A percentile compares a stretch with the other conserved stretches of the same genome.
Conservation (phyloP, 2,329 filamentous ascomycete species). For the Thermochaetoides dissita region DNA sequence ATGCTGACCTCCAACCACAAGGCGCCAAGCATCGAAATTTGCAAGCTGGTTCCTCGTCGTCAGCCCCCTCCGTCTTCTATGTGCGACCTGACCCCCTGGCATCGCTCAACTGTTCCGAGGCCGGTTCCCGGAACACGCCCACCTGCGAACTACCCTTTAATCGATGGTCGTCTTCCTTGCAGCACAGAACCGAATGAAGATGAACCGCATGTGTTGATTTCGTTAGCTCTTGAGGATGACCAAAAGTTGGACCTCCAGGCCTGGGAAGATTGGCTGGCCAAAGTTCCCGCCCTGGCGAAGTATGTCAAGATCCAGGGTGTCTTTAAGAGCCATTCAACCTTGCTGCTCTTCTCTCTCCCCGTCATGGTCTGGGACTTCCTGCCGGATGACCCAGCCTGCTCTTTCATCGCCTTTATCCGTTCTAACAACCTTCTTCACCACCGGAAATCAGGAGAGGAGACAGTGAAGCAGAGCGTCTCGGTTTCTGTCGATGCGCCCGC, state of each 20-base stretch:
- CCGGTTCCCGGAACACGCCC: slow-evolving; percentile 7
- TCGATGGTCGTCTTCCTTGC: slow-evolving; percentile 8
- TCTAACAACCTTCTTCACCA: slow-evolving; percentile 37
- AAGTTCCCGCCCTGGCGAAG: slow-evolving; percentile 43
- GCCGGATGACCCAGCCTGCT: slow-evolving; percentile 41
- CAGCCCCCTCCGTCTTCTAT: slow-evolving; percentile 25
- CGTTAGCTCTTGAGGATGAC: slow-evolving; percentile 43
- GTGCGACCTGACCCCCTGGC: slow-evolving; percentile 7
- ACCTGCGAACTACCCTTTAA: slow-evolving; percentile 3
- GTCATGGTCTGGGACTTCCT: slow-evolving; percentile 47
- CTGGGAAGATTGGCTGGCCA: slow-evolving; percentile 43
- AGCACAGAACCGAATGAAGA: slow-evolving; percentile 36
- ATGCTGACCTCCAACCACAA: slow-evolving; percentile 50
- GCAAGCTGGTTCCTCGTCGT: slow-evolving; percentile 23
- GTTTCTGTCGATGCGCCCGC: slow-evolving; percentile 9
- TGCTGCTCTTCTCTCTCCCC: slow-evolving; percentile 43
- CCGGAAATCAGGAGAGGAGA: neutral
- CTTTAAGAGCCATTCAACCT: slow-evolving; percentile 47
- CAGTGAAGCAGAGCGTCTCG: slow-evolving; percentile 6
- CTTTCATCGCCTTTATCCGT: slow-evolving; percentile 44
- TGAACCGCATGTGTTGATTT: slow-evolving; percentile 47
- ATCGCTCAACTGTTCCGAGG: slow-evolving; percentile 2
- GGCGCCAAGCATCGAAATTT: slow-evolving; percentile 43
- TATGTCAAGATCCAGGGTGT: slow-evolving; percentile 48
- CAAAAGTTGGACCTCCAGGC: slow-evolving; percentile 42